Evolutionary conservation across 2,329 filamentous ascomycete species (phyloP), one percentile per base, ranked within the genome.

Genomic region (Hypoxylon sp.): DNA sequence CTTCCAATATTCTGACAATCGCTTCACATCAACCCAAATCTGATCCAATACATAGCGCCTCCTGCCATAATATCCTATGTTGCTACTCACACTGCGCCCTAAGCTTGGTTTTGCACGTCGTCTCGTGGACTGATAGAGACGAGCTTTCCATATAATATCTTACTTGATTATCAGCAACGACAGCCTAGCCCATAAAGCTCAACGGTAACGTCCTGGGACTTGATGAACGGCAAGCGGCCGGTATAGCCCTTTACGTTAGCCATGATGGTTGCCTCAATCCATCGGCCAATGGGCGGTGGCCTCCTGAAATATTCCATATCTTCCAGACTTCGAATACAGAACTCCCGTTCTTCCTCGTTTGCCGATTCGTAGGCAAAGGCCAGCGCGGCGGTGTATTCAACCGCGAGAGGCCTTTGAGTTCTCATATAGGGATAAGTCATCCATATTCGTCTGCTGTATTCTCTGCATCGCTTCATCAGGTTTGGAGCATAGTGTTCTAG

Each of bases 231-330:
- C 7, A 70, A 52, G 7, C 72, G 70, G n/a, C 72, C 71, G 1
- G 71, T 70, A 41, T 73, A 73, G 11, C 67, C 72, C 56, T 72
- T 72, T 3, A 70, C 69, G 20, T 73, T 73, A 24, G 72, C 71
- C 70, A 72, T 72, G 11, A 73, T 72, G 3, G 72, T 72, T 19
- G 60, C 65, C 7, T 73, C 71, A 32, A 67, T 60, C 71, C 72
- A 73, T 41, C 57, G 56, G 10, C 72, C 71, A 43, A 73, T 68
- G 0, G 71, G 70, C 17, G 72, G 69, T 17, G 71, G 72, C 26
- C 70, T 67, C 22, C 69, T 68, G 28, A 67, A 73, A 44, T 67
- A 69, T 51, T 73, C 71, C 68, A 72, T 71, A 13, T 69, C 68
- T 13, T 54, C 64, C 3, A 74, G 57, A 54, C 68, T 54, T 54